Evolutionary conservation across 805 yeast genomes (phyloP), one percentile per base, ranked within the genome.

Genomic region (Candida dendrica): DNA sequence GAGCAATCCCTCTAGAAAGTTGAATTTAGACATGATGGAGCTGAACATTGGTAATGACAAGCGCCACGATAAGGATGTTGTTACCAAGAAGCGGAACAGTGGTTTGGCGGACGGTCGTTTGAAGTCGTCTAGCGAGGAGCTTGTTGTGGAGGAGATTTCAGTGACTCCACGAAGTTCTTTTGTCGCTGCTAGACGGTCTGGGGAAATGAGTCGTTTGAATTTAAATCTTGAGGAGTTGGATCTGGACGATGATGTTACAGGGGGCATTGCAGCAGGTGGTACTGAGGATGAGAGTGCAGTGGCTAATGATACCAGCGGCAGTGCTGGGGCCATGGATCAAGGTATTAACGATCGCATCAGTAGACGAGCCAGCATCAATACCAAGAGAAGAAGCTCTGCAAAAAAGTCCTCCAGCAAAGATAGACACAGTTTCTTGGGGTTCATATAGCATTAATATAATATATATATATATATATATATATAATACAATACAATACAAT

Each of bases 151-250:
- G 17, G 34, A 32, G 17, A 15, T 32, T 32, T 26, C 37, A 29
- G n/a, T 32, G 19, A 26, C 18, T 4, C 16, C 30, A 27, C 17
- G 22, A 17, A 32, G 31, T n/a, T 38, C 37, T 15, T 35, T 3
- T 34, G n/a, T 34, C 15, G 19, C 14, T 9, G 17, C 24, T 8
- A 43, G 47, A 38, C 41, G 27, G 34, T 39, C 49, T 4, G 20
- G 42, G 11, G 52, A 48, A 37, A 14, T 52, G 8, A 46, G 43
- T 18, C 35, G 53, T 14, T 38, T 49, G 15, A 48, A 52, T 27
- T 39, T 54, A 36, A 43, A 45, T 35, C 20, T 52, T 18, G 47
- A 52, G 36, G 58, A 54, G 36, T 29, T 52, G 29, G 50, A 52
- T 37, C 37, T 35, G 11, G 38, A 35, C n/a, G 40, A 39, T 2